phyloP scores from a whole-genome alignment of 2,329 filamentous ascomycete genomes.

The Pyricularia pennisetigena region DNA sequence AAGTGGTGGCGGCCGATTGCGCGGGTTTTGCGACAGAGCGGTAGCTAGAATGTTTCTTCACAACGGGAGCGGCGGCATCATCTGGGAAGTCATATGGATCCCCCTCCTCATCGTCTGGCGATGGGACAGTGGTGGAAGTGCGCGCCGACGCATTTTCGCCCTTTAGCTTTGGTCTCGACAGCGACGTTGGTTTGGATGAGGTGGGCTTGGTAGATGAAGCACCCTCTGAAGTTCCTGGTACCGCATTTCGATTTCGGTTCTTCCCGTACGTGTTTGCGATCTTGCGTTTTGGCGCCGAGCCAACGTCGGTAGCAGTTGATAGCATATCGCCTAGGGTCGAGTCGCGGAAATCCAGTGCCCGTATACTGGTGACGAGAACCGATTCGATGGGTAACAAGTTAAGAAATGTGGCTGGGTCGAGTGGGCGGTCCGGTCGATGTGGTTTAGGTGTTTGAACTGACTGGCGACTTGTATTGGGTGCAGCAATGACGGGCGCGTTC shows the following conservation, averaged over 20 bases:
- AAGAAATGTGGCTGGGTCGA: background rate
- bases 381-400: background rate
- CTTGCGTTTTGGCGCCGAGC: slow-evolving; percentile 18
- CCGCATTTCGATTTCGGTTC: slow-evolving; percentile 4
- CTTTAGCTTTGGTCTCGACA: background rate
- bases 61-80: background rate
- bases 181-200: background rate
- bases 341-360: background rate
- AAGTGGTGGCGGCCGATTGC: background rate
- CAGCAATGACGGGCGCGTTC: background rate
- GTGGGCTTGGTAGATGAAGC: background rate
- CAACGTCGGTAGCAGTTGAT: slow-evolving; percentile 12
- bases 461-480: background rate
- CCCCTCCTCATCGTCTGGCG: background rate
- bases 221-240: slow-evolving; percentile 1
- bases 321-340: slow-evolving; percentile 6
- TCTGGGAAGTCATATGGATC: slow-evolving; percentile 1
- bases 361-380: background rate
- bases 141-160: background rate
- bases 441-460: background rate
- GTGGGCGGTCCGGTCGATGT: background rate
- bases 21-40: background rate
- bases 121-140: background rate
- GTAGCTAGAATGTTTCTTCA: background rate
- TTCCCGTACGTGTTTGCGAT: slow-evolving; percentile 19